Percentiles rank a stretch among this genome's conserved stretches.
Conservation (phyloP, 225 moss, liverwort and hornwort genomes). For the Physcomitrellopsis africana region DNA sequence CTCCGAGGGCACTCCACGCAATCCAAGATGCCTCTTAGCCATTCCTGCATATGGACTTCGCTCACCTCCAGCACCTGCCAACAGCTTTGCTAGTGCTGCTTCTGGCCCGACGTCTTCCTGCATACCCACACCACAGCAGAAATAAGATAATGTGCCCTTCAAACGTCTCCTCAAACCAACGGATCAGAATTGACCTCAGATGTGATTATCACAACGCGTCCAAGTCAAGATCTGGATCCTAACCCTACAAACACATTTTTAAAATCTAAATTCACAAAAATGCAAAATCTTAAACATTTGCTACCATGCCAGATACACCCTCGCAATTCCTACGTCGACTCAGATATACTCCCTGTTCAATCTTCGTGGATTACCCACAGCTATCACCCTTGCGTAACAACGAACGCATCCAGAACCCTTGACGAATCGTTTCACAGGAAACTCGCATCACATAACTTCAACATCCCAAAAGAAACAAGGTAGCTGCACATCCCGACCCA, state of each 20-base stretch:
- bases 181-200: too few species aligned
- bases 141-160: not conserved
- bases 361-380: not conserved
- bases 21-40: constrained; percentile 45
- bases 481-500: not conserved
- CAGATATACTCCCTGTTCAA: not conserved
- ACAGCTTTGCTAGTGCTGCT: constrained; percentile 76
- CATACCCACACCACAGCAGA: constrained; percentile 7
- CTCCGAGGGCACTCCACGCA: constrained; percentile 81
- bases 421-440: not conserved
- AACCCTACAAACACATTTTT: too few species aligned
- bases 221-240: constrained; percentile 7
- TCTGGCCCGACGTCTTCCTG: constrained; percentile 93
- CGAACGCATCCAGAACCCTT: not conserved
- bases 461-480: constrained; percentile 10
- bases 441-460: not conserved
- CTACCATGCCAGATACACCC: not conserved
- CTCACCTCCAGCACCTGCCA: constrained; percentile 71
- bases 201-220: not conserved
- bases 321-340: not conserved
- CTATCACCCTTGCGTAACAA: not conserved
- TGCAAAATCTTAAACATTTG: not conserved
- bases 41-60: constrained; percentile 78
- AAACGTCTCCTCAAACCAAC: too few species aligned
- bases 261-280: not conserved